Evolutionary conservation across 306 rosid species (phyloP), one percentile per base, ranked within the genome.

Genomic region (Gastrolobium bilobum): DNA sequence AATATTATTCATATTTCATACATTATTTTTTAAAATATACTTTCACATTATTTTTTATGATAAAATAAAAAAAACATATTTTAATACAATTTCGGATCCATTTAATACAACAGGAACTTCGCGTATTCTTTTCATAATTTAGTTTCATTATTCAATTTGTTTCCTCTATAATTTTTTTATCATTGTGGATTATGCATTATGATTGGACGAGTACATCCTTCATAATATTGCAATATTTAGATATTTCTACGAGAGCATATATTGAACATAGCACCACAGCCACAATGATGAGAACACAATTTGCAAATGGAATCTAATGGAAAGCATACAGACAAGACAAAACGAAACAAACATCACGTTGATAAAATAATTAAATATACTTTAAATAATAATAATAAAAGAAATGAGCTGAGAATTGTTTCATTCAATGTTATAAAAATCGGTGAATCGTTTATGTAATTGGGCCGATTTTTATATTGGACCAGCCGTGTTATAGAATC

Each of bases 251-350:
- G 20, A 61, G 29, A n/a, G 67, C 67, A 13, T 20, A 31, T 20
- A n/a, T n/a, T 2, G 44, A 33, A 33, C 43, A 68, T 7, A 50
- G 48, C 31, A 69, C 8, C 39, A 37, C 39, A 50, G 33, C 30
- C 20, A 5, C 56, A 47, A 50, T 7, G 61, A 34, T 50, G 60
- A 34, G 59, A 68, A 48, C 33, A 46, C 75, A 48, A 68, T 68
- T 50, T 52, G 35, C 2, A 70, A 68, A 13, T 10, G 74, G 74
- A 68, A 48, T 68, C 43, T 10, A 31, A 70, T 51, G 34, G n/a
- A 9, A 33, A 33, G 34, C 14, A 42, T n/a, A 13, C 4, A 69
- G 33, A 69, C 60, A 69, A 69, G 33, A 69, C 60, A 69, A 64
- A 64, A 15, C 26, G 1, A 20, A 2, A 50, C 8, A 51, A 51